Conservation (phyloP, 2,329 filamentous ascomycete genomes). For the Penicillium sp. region DNA sequence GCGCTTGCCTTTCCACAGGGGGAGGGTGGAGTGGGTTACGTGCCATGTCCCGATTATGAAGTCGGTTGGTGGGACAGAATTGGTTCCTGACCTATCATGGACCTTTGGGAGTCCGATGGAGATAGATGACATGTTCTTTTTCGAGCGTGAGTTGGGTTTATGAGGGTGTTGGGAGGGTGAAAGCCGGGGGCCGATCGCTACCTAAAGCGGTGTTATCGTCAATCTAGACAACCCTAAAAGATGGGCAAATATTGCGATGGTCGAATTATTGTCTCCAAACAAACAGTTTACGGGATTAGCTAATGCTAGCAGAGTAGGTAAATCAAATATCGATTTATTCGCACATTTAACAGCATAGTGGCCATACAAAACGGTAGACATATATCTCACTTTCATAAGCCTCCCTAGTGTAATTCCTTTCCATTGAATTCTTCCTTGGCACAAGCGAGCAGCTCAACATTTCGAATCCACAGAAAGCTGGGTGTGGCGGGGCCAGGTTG, state of each 20-base stretch:
- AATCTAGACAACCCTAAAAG: not conserved
- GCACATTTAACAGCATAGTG: not conserved
- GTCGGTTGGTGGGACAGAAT: constrained; percentile 13
- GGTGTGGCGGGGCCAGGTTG: not conserved
- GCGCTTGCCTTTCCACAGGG: constrained; percentile 23
- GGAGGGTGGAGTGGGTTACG: constrained; percentile 24
- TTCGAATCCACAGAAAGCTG: too few species aligned
- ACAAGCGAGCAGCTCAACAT: not conserved
- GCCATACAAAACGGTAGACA: not conserved
- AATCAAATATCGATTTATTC: not conserved
- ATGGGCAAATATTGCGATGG: too few species aligned
- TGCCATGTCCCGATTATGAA: constrained; percentile 24
- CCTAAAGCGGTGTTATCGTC: not conserved
- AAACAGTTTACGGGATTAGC: not conserved
- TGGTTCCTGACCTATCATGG: not conserved
- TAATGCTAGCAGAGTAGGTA: not conserved
- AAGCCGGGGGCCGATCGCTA: not conserved
- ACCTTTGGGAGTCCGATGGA: not conserved
- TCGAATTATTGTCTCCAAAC: too few species aligned
- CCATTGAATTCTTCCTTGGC: not conserved
- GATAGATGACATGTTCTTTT: not conserved
- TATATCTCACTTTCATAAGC: not conserved
- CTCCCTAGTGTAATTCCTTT: not conserved
- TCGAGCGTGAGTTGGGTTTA: not conserved
- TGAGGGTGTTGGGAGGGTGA: not conserved